Base-by-base conservation (phyloP, 768 basidiomycete species). In the Agaricus blazei region DNA sequence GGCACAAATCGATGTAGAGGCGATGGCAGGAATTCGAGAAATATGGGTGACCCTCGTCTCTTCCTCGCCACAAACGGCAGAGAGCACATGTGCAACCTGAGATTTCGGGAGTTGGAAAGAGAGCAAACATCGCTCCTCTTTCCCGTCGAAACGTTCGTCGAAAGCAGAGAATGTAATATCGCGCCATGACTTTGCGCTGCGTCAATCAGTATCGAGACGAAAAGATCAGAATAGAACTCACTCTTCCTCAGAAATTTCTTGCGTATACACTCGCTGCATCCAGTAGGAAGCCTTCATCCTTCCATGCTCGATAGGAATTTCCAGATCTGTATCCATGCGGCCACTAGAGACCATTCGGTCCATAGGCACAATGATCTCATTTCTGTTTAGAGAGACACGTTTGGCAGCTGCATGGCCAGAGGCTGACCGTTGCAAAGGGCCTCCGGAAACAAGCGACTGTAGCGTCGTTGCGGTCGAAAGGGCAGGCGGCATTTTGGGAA, bases 211-310 rank as follows among this genome's bases (percentile, higher is more conserved):
- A 57, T 50, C 28, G 31, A 43, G 36, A 34, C 54, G 48, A 57
- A 47, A 51, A 27, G 28, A 44, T 27, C 28, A 23, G 51, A 37
- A 58, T 55, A 26, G 27, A 50, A 67, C 82, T 71, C 64, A 90
- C 90, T 81, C 78, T 43, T 63, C 63, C 46, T 69, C 65, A 0
- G 74, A 60, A 15, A 83, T 71, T n/a, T 78, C 71, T 51, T 78
- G 75, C 12, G 77, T 72, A 51, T 75, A 67, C 14, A 92, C 59
- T 49, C 70, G 75, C 60, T 90, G 82, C 68, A 86, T 80, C 89
- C 90, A 92, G 63, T 82, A 87, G 0, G 83, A 75, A 1, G 87
- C 79, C 51, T 81, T 82, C 82, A 89, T 85, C 57, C 83, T 75
- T 4, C 80, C 82, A 62, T 85, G 77, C 55, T 85, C 83, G 19